Evolutionary conservation across 345 rosid species (phyloP).

Genomic region (Schrenkiella parvula): DNA sequence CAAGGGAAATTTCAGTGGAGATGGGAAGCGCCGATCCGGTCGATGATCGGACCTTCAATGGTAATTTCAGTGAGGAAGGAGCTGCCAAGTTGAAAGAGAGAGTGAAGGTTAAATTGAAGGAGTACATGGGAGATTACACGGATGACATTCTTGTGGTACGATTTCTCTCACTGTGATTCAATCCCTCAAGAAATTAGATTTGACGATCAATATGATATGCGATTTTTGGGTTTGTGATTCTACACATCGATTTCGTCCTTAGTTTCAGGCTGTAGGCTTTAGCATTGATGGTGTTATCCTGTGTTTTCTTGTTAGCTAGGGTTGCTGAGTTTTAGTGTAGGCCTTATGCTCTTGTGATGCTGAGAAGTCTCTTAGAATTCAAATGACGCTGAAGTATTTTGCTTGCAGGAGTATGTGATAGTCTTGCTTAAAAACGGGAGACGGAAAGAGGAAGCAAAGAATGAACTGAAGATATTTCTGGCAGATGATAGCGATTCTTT

Average conservation of each 20-base stretch:
- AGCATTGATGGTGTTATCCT: not conserved
- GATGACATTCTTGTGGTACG: slow-evolving; percentile 96
- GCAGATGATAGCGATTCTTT: slow-evolving; percentile 88
- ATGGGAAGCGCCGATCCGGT: slow-evolving; percentile 64
- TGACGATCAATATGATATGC: not conserved
- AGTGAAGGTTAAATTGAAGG: slow-evolving; percentile 79
- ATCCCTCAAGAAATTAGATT: not conserved
- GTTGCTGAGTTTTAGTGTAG: not conserved
- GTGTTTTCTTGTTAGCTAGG: not conserved
- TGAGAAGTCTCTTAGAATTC: not conserved
- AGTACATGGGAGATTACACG: slow-evolving; percentile 96
- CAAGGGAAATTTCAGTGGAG: slow-evolving; percentile 21
- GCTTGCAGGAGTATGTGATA: slow-evolving; percentile 80
- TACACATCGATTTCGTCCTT: not conserved
- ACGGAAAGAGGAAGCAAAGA: slow-evolving; percentile 76
- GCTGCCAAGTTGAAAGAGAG: slow-evolving; percentile 59
- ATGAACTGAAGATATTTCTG: slow-evolving; percentile 83
- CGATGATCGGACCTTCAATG: slow-evolving; percentile 72
- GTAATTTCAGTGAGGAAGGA: slow-evolving; percentile 71
- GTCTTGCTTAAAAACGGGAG: slow-evolving; percentile 88
- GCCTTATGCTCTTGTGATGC: slow-evolving; percentile 1
- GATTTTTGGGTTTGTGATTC: not conserved
- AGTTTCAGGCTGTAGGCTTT: not conserved
- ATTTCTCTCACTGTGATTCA: not conserved
- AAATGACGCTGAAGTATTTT: slow-evolving; percentile 4